Evolutionary conservation across 331 rosid species (phyloP), one percentile per base, ranked within the genome.

Genomic region (Spiraea crenata): DNA sequence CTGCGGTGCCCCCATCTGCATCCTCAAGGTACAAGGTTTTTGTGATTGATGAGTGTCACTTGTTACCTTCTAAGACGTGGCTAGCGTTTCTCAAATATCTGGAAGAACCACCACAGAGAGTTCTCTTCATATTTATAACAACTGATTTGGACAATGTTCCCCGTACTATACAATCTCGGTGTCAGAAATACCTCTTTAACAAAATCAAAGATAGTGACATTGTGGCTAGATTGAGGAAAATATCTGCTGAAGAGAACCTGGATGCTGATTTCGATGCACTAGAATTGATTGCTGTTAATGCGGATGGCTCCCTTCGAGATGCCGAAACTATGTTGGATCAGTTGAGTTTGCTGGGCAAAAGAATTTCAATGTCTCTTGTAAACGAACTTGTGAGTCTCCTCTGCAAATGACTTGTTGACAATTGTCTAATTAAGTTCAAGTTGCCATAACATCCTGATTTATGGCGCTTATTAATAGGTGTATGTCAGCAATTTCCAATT

Each of bases 271-370:
- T 82, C 63, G 96, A 91, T 86, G 96, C 99, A 20, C 74, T 95
- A 79, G 93, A 95, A 63, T 89, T 95, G 85, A 91, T 95, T 81
- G 96, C 97, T 45, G 60, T 79, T 82, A 91, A 95, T 79, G 99
- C 99, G 9, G 98, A 95, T 70, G 99, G 99, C 70, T 95, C 98
- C 57, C 99, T 95, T 85, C 87, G 96, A 71, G 99, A 95, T 67
- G 98, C 98, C 46, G 99, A 91, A 88, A 95, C 98, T 50, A 95
- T 91, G 96, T 75, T 95, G 65, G 99, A 95, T 70, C 99, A 95
- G 70, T 87, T 95, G 83, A 89, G 97, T 79, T 89, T 95, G 83
- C 82, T 95, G 74, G 99, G 98, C 35, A 89, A 95, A 81, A 86
- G 87, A 84, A 88, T 95, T 66, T 89, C 96, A 9, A 82, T 88